Evolutionary conservation across 129 eudicot species (phyloP), one percentile per base, ranked within the genome.

Genomic region (Daucus carota): DNA sequence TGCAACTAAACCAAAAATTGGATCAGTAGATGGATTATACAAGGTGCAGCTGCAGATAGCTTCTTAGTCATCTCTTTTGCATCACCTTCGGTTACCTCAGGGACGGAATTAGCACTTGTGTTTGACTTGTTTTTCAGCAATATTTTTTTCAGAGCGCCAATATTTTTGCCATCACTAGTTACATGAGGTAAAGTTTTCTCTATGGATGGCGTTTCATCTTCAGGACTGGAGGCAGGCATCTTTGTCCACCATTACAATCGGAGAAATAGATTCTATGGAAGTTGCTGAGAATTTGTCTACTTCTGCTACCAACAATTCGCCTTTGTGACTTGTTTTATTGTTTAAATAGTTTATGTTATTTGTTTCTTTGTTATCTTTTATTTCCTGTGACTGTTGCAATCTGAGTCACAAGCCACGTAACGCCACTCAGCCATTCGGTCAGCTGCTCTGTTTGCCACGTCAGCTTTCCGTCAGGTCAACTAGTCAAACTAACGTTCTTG

Each of bases 31-130:
- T 32, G 98, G 98, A 77, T 85, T 93, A 76, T 75, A 93, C 32
- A 97, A 41, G 97, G 97, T 28, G 98, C 98, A 41, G 96, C 89
- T 14, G 98, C 98, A 16, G 98, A 93, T 60, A 93, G 93, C 81
- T 93, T 93, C 83, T 91, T 93, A 69, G 85, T 79, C 18, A 79
- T 78, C 77, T 88, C 98, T 84, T 81, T 93, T 45, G 84, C 16
- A 31, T 76, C 85, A 48, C 73, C 73, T 73, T 87, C 89, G 24
- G 81, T 78, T 71, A 78, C 86, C 43, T 34, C 31, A 17, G 73
- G 75, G 52, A 78, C 67, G 32, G 81, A 54, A 72, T 33, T 48
- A 22, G 71, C 73, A 60, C 52, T 78, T 73, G 47, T 69, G 36
- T 71, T n/a, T 52, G 50, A 50, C 70, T 77, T 84, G 65, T 24